phyloP scores from a whole-genome alignment of 345 rosid species.

The Theobroma cacao region DNA sequence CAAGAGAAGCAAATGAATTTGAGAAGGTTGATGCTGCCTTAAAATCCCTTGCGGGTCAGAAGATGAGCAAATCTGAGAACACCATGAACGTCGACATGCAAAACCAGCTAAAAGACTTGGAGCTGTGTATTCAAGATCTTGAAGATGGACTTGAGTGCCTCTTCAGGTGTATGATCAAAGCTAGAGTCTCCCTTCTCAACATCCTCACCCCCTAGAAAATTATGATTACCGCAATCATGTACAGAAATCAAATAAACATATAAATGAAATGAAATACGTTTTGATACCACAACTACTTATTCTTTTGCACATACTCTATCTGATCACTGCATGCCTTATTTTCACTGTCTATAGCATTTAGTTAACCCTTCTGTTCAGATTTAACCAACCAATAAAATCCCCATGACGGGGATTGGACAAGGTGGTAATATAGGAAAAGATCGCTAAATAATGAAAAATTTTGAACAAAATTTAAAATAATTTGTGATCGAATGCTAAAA shows the following conservation, averaged over 20 bases:
- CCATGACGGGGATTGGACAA: not conserved
- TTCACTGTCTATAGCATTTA: not conserved
- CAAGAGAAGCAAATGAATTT: conserved; percentile 16
- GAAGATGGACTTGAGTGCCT: conserved; percentile 33
- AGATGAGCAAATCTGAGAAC: conserved; percentile 6
- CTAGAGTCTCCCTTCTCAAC: conserved; percentile 33
- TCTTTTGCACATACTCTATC: not conserved
- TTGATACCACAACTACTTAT: not conserved
- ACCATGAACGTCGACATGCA: conserved; percentile 4
- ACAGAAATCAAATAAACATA: not conserved
- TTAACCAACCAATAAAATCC: not conserved
- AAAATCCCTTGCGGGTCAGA: not conserved
- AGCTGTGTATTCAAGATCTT: conserved; percentile 31
- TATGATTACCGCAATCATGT: not conserved
- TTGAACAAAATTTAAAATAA: not conserved
- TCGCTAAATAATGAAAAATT: not conserved
- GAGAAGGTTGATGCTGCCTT: conserved; percentile 20
- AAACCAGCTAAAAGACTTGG: conserved; percentile 15
- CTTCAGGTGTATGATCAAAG: conserved; percentile 28
- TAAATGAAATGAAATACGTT: not conserved
- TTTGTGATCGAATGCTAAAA: not conserved
- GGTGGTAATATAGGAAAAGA: not conserved
- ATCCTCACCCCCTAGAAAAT: not conserved
- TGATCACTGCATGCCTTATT: not conserved
- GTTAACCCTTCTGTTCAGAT: not conserved